Evolutionary conservation across 345 rosid species (phyloP).

Genomic region (Eucalyptus albens): DNA sequence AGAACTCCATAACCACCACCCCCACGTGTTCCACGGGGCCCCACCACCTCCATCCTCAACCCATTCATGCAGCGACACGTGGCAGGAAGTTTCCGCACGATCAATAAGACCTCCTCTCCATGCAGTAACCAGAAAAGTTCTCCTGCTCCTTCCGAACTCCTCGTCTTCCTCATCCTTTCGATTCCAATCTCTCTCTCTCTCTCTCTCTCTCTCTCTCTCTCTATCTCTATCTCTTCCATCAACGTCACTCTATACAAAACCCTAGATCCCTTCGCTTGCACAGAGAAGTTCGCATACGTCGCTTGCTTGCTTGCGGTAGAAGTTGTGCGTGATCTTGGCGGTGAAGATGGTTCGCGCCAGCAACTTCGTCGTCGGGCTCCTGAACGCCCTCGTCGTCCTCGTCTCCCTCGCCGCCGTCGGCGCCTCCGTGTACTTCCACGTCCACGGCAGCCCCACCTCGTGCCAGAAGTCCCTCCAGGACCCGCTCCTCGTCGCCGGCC

Average conservation of each 20-base stretch:
- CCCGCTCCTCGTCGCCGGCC: slow-evolving; percentile 11
- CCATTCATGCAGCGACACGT: neutral
- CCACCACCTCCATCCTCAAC: neutral
- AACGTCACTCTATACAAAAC: neutral
- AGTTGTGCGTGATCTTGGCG: neutral
- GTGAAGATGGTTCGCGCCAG: neutral
- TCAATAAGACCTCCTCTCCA: neutral
- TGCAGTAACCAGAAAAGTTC: neutral
- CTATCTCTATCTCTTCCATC: neutral
- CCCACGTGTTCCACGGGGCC: neutral
- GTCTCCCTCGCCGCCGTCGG: neutral
- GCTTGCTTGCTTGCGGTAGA: neutral
- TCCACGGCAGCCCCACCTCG: neutral
- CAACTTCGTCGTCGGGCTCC: neutral
- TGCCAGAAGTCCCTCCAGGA: slow-evolving; percentile 10
- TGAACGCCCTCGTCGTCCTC: neutral
- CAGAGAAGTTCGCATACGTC: neutral
- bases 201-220: neutral
- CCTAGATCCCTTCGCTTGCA: neutral
- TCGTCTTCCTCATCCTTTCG: neutral
- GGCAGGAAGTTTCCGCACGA: neutral
- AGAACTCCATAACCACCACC: neutral
- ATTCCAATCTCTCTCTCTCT: neutral
- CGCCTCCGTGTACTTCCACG: neutral
- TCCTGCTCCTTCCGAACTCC: neutral